Conservation (phyloP, 208 protist genomes). For the Leishmania amazonensis region DNA sequence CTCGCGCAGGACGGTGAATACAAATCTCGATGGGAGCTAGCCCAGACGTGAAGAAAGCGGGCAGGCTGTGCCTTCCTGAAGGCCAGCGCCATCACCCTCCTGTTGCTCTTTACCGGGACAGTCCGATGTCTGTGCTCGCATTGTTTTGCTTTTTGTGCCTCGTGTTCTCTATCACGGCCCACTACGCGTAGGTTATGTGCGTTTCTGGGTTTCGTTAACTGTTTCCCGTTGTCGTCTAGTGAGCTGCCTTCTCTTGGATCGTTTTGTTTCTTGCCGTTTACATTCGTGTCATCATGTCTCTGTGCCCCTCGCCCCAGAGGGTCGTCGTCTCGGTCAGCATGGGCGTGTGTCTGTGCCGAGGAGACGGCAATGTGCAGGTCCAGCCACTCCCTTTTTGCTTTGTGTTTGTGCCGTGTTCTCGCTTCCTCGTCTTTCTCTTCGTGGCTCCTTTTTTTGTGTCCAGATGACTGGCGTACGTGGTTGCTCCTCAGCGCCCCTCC, state of each 20-base stretch:
- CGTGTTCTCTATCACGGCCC: background rate
- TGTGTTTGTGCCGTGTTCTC: background rate
- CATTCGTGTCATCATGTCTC: background rate
- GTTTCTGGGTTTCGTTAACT: background rate
- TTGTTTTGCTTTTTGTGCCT: background rate
- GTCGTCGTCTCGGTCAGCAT: no score
- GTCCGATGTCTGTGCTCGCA: background rate
- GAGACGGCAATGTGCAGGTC: background rate
- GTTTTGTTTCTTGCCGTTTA: background rate
- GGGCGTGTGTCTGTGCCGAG: background rate
- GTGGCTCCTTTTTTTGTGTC: background rate
- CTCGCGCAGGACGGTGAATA: slow-evolving; percentile 69
- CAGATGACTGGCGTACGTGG: background rate
- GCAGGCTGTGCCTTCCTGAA: background rate
- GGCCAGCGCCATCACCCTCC: background rate
- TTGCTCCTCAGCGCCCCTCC: background rate
- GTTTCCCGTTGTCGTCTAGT: background rate
- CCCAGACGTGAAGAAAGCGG: slow-evolving; percentile 12
- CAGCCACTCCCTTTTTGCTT: no score
- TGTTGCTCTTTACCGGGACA: background rate
- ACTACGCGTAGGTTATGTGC: background rate
- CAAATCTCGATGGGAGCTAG: slow-evolving; percentile 70
- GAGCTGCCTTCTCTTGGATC: background rate
- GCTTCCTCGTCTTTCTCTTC: background rate
- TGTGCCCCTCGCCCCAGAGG: background rate